Base-by-base conservation (phyloP, 1,284 basidiomycete species). In the Pulchroboletus neoregius region DNA sequence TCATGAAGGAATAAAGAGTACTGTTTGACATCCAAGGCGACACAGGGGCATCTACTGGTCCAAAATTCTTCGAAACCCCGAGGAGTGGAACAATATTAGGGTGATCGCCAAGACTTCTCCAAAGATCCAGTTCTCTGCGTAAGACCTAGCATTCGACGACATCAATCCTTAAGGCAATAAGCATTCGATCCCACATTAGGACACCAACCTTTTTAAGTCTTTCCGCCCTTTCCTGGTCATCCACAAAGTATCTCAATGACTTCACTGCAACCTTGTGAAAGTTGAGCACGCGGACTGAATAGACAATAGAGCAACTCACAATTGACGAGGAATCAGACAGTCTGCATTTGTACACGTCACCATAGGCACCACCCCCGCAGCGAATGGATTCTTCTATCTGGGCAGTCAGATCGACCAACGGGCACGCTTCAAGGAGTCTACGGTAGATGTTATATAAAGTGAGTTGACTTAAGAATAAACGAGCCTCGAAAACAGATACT, bases 21-120 rank as follows among this genome's bases (percentile, higher is more conserved):
- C 44, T 31, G 5, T 46, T 46, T 8, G 5, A 5, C 38, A 35
- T 27, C 44, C 44, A 46, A 23, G 44, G 38, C 6, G 44, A 41
- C n/a, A 46, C 44, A 6, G 22, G 43, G 2, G 31, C 37, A 23
- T 46, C 38, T 4, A 34, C 38, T 2, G 32, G 44, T 23, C 44
- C 44, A 13, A 46, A 35, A 22, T 46, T 35, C 38, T 7, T 40
- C n/a, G 13, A 38, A 11, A 46, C 6, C 18, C 44, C 38, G 16
- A 45, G 37, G n/a, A 45, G 30, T 4, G 44, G 37, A 3, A 45
- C 44, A 30, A 45, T 34, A 13, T 44, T 44, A 2, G 35, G 35
- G 27, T 45, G 44, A 34, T 45, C 35, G 3, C 44, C 37, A 7
- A 45, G 44, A 2, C 44, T 34, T 28, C 31, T 34, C 44, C 44